Evolutionary conservation across 805 yeast genomes (phyloP).

Genomic region (Vanderwaltozyma tropicalis): DNA sequence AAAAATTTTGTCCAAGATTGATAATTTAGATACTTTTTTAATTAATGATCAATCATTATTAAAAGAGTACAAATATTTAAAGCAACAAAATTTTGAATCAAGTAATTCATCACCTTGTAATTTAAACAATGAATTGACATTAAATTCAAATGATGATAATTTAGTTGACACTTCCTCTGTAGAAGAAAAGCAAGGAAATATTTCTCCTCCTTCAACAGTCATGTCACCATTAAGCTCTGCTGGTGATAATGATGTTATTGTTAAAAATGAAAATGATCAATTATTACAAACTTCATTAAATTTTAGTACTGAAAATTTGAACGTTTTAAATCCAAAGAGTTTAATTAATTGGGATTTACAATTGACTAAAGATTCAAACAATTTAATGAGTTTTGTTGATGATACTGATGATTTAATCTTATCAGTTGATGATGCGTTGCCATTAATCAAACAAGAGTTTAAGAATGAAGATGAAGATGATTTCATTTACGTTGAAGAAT

Average conservation of each 20-base stretch:
- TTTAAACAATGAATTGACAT: too few relatives aligned
- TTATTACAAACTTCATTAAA: too few relatives aligned
- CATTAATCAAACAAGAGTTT: neutral
- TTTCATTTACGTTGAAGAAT: neutral
- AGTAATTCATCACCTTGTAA: too few relatives aligned
- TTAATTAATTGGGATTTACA: constrained; percentile 2
- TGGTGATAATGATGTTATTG: neutral
- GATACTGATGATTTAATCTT: neutral
- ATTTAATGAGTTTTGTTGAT: neutral
- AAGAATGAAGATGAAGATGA: neutral
- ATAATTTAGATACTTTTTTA: constrained; percentile 9
- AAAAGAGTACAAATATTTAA: neutral
- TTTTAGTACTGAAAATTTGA: too few relatives aligned
- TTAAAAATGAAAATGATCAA: neutral
- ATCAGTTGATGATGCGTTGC: neutral
- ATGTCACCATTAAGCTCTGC: neutral
- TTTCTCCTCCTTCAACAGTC: neutral
- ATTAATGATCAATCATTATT: constrained; percentile 3
- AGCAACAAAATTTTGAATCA: neutral
- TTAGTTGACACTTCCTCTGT: neutral
- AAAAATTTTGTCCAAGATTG: constrained; percentile 13
- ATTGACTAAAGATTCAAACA: neutral
- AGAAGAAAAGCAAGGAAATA: neutral
- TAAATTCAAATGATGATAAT: neutral
- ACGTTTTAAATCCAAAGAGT: neutral